Percentiles rank a stretch among this genome's conserved stretches.
These are phyloP conservation scores for Pelargonium fulgidum DNA, from an alignment of 441 rosid genomes.

Conservation along the genomic window DNA sequence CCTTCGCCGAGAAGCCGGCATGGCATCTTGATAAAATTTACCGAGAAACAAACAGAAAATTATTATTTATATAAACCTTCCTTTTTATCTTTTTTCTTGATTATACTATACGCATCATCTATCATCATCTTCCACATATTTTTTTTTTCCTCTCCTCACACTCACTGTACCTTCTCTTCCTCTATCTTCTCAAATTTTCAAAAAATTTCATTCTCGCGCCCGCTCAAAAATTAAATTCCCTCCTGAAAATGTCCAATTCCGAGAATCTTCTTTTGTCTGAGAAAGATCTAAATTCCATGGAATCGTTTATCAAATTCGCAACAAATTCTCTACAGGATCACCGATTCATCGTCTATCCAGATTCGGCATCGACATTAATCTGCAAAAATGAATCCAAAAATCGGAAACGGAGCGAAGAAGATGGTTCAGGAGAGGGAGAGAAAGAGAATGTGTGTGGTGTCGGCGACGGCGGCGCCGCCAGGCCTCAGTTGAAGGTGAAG, in stretches of 20 bases:
- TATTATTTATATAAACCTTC: neutral
- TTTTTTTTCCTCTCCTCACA: neutral
- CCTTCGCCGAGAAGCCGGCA: neutral
- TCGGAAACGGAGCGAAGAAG: neutral
- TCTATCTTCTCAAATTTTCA: neutral
- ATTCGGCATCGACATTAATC: neutral
- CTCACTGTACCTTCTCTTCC: neutral
- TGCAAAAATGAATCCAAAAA: neutral
- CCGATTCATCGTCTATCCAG: neutral
- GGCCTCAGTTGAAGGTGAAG: neutral
- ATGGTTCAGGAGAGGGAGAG: neutral
- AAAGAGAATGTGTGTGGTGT: slow-evolving; percentile 15
- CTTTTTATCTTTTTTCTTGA: neutral
- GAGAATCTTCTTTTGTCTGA: no score
- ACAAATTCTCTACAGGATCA: neutral
- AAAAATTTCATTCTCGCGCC: neutral
- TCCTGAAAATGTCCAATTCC: neutral
- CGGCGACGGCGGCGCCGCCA: no score
- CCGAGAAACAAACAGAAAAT: slow-evolving; percentile 1
- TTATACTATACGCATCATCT: neutral
- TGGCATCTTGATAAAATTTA: neutral
- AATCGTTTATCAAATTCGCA: neutral
- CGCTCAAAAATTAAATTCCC: neutral
- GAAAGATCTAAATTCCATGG: neutral
- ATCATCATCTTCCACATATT: no score